Evolutionary conservation across 2,329 filamentous ascomycete species (phyloP), one percentile per base, ranked within the genome.

Genomic region (Colletotrichum tamarilloi): DNA sequence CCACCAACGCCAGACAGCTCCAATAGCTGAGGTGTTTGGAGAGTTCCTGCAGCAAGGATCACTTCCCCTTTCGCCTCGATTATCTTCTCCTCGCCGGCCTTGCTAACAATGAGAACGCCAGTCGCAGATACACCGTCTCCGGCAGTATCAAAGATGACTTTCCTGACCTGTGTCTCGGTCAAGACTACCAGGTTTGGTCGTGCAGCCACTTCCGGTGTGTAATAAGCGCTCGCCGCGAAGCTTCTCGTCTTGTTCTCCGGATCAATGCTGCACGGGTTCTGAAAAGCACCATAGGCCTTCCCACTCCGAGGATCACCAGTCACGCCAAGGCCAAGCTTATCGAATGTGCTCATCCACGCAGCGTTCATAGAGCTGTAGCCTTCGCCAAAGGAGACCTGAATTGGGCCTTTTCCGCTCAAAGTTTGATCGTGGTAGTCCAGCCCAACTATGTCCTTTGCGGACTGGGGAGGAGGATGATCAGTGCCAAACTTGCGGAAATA

Each of bases 1-100:
- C 79, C 72, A 22, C 85, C 85, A 57, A 86, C 79, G 1, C 84
- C 83, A 1, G 84, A 85, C 12, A 85, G 77, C 74, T 87, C 82
- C 7, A 87, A 79, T 16, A 87, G 75, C 26, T 83, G 79, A 2
- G 86, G 85, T 0, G 82, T 81, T 53, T 85, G 81, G 69, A 86
- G 80, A 0, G 81, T 77, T 2, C 85, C 85, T 5, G 83, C 84
- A 3, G 81, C 79, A 1, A 87, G 62, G 28, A 87, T 82, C 2
- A 87, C 81, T 70, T 87, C 85, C 26, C 77, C 79, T 0, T 73
- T 75, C 1, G 80, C 81, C 4, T 68, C 66, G 28, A 77, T 38
- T 0, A 65, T 62, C 32, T 35, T 65, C 62, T 70, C 76, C 57
- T 75, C 30, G 16, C 68, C 72, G 12, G 63, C 49, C 32, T 62